Percentiles rank a stretch among this genome's conserved stretches.
Conservation (phyloP, 192 early-diverging fungal genomes). For the Umbelopsis ramanniana region DNA sequence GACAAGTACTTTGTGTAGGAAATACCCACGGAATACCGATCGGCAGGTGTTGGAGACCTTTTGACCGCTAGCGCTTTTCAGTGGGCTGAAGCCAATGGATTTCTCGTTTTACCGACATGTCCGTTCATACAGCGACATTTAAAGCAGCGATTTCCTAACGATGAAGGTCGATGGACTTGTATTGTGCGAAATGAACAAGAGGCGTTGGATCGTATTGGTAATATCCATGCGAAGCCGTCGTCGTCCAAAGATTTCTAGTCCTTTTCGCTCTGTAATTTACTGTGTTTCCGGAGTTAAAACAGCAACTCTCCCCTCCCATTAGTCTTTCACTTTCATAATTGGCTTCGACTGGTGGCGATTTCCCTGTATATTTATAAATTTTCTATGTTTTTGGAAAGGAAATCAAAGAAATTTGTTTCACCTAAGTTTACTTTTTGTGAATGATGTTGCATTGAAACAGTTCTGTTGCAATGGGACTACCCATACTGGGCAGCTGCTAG, state of each 20-base stretch:
- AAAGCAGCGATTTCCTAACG: conserved; percentile 12
- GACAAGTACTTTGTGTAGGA: background rate
- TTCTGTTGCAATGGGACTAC: background rate
- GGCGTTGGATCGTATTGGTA: conserved; percentile 5
- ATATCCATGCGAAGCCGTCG: background rate
- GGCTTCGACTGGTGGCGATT: background rate
- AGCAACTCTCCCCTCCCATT: background rate
- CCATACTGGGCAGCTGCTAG: background rate
- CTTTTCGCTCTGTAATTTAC: background rate
- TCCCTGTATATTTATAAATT: conserved; percentile 16
- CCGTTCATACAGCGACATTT: conserved; percentile 28
- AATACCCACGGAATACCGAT: conserved; percentile 31
- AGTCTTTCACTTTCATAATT: background rate
- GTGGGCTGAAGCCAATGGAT: conserved; percentile 28
- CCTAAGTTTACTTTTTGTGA: background rate
- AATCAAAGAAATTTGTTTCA: background rate
- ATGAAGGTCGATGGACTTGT: conserved; percentile 4
- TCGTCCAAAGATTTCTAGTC: background rate
- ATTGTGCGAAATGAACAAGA: conserved; percentile 4
- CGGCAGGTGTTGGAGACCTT: conserved; percentile 23
- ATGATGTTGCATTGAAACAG: background rate
- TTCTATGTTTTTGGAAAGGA: background rate
- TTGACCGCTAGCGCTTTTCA: conserved; percentile 12
- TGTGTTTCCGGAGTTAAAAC: conserved; percentile 4
- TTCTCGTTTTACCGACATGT: conserved; percentile 27